Evolutionary conservation across 768 basidiomycete species (phyloP).

Genomic region (Serendipita vermifera): DNA sequence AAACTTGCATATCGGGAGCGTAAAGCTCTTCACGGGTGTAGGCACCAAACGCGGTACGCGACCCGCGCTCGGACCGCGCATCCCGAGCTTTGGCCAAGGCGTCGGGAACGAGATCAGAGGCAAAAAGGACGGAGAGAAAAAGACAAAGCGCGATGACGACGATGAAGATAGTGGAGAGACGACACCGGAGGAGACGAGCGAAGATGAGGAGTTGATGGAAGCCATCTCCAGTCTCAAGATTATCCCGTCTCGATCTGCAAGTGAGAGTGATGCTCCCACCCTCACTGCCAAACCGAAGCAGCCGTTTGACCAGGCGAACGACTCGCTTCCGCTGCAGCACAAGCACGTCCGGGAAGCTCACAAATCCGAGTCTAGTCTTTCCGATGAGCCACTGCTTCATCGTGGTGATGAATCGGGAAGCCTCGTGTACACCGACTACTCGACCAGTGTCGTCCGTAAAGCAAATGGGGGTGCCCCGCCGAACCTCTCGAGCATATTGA

Average conservation of each 20-base stretch:
- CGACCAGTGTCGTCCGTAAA: slow-evolving; percentile 51
- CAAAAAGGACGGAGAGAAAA: slow-evolving; percentile 23
- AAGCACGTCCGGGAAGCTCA: slow-evolving; percentile 9
- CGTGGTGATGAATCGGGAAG: not conserved
- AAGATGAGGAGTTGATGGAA: slow-evolving; percentile 51
- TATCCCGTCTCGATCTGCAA: not conserved
- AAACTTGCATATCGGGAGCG: slow-evolving; percentile 68
- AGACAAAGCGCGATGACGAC: slow-evolving; percentile 33
- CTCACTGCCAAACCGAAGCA: not conserved
- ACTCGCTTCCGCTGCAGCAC: not conserved
- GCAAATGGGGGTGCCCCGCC: slow-evolving; percentile 32
- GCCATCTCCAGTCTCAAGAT: slow-evolving; percentile 41
- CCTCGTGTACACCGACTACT: slow-evolving; percentile 30
- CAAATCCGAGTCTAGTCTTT: not conserved
- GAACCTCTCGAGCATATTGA: slow-evolving; percentile 60
- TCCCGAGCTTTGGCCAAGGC: slow-evolving; percentile 75
- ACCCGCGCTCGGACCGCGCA: slow-evolving; percentile 48
- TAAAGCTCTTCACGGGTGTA: slow-evolving; percentile 61
- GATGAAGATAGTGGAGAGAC: not conserved
- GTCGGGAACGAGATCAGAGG: slow-evolving; percentile 46
- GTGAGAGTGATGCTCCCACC: not conserved
- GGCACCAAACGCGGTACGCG: slow-evolving; percentile 31
- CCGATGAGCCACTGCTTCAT: not conserved
- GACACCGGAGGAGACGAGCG: slow-evolving; percentile 18
- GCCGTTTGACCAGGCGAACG: slow-evolving; percentile 6